A percentile compares a stretch with the other conserved stretches of the same genome.
Conservation (phyloP, 441 rosid genomes). For the Adansonia grandidieri region DNA sequence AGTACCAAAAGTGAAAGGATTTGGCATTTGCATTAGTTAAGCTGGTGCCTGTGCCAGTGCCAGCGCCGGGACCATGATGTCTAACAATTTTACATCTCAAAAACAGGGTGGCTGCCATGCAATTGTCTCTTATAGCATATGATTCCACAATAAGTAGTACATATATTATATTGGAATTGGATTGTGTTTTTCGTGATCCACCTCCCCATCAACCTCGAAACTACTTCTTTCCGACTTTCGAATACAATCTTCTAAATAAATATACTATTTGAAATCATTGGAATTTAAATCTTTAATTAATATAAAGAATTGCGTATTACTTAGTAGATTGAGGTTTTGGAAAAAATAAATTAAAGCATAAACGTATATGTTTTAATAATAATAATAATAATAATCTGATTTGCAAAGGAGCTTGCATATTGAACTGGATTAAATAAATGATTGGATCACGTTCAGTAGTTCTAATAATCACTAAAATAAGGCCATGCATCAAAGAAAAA, state of each 20-base stretch:
- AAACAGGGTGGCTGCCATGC: background rate
- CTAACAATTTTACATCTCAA: background rate
- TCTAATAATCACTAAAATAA: too few species aligned
- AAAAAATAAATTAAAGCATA: background rate
- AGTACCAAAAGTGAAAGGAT: background rate
- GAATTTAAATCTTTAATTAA: too few species aligned
- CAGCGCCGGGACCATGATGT: background rate
- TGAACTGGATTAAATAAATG: too few species aligned
- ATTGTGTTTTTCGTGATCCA: background rate
- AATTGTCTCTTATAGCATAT: background rate
- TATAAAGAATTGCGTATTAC: too few species aligned
- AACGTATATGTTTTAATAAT: background rate
- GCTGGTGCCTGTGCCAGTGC: background rate
- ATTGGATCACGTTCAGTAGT: too few species aligned
- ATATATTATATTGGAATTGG: background rate
- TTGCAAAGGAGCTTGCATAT: too few species aligned
- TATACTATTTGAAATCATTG: too few species aligned
- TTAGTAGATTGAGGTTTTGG: background rate
- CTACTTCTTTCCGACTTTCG: background rate
- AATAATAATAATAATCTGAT: too few species aligned
- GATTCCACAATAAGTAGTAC: background rate
- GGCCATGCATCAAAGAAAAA: too few species aligned
- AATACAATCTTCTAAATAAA: background rate
- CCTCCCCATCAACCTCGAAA: background rate
- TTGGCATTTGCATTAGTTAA: background rate